Percentiles rank a stretch among this genome's conserved stretches.
Evolutionary conservation across 306 rosid genomes (phyloP).

Genomic region (Cucurbita argyrosperma): DNA sequence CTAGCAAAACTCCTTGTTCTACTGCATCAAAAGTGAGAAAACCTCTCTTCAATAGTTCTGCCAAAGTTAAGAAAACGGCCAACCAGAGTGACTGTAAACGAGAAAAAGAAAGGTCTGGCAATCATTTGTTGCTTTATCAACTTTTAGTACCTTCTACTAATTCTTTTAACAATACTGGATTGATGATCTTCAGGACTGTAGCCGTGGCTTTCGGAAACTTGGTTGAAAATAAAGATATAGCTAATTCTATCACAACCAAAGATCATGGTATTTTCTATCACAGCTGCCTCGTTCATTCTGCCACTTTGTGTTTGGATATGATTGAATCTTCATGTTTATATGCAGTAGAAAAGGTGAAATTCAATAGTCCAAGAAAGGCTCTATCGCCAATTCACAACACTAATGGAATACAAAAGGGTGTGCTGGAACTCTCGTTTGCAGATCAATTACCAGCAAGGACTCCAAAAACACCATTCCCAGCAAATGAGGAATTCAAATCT

Average conservation of each 20-base stretch:
- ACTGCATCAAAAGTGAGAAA: slow-evolving; percentile 34
- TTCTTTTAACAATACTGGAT: not conserved
- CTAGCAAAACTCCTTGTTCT: slow-evolving; percentile 45
- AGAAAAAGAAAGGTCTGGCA: slow-evolving; percentile 42
- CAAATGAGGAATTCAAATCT: slow-evolving; percentile 14
- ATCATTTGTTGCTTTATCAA: not conserved
- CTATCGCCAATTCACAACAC: slow-evolving; percentile 40
- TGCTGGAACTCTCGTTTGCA: slow-evolving; percentile 14
- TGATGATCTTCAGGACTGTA: slow-evolving; percentile 28
- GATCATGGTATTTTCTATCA: slow-evolving; percentile 19
- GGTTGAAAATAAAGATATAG: slow-evolving; percentile 26
- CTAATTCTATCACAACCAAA: slow-evolving; percentile 18
- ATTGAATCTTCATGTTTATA: not conserved
- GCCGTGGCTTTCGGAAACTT: slow-evolving; percentile 34
- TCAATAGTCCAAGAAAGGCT: slow-evolving; percentile 32
- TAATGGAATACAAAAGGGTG: slow-evolving; percentile 17
- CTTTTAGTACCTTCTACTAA: not conserved
- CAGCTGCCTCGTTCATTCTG: not conserved
- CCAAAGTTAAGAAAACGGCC: slow-evolving; percentile 26
- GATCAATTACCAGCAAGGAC: slow-evolving; percentile 8
- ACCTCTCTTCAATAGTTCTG: slow-evolving; percentile 28
- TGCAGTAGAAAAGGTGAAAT: slow-evolving; percentile 19
- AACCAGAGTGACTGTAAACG: slow-evolving; percentile 17
- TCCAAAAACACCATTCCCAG: slow-evolving; percentile 28
- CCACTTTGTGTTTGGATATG: not conserved